These are phyloP conservation scores for Fusarium xylarioides DNA, from an alignment of 2,329 filamentous ascomycete genomes.

Conservation along the genomic window DNA sequence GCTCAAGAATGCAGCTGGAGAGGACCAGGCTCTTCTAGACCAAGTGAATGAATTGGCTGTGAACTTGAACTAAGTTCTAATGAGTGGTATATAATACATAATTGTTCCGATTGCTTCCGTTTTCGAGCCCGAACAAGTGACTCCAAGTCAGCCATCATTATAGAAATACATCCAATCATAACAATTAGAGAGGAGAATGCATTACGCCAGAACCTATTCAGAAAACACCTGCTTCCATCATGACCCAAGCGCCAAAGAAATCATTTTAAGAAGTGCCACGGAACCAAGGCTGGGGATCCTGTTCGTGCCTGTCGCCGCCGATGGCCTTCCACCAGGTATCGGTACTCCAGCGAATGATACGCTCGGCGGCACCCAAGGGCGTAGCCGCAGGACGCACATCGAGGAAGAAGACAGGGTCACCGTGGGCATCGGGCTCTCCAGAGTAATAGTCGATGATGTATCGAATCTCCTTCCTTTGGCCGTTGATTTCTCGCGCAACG, in stretches of 20 bases:
- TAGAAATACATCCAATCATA: conserved; percentile 43
- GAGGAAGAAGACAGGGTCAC: conserved; percentile 94
- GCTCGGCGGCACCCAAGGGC: conserved; percentile 81
- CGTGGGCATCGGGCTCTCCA: conserved; percentile 80
- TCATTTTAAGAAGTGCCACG: conserved; percentile 33
- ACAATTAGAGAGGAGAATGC: conserved; percentile 41
- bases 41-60: conserved; percentile 57
- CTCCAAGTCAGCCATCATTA: conserved; percentile 41
- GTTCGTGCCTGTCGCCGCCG: conserved; percentile 71
- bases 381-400: conserved; percentile 92
- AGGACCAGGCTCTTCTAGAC: conserved; percentile 59
- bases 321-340: conserved; percentile 94
- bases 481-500: conserved; percentile 76
- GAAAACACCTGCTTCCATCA: conserved; percentile 19
- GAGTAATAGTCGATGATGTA: conserved; percentile 99
- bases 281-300: conserved; percentile 49
- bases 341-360: conserved; percentile 86
- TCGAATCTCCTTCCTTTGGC: conserved; percentile 78
- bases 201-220: conserved; percentile 13
- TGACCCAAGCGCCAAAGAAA: conserved; percentile 23
- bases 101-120: conserved; percentile 1
- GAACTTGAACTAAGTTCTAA: conserved; percentile 29
- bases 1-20: conserved; percentile 61
- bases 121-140: conserved; percentile 32
- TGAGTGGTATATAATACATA: conserved; percentile 31